Evolutionary conservation across 371 early-diverging fungal species (phyloP).

Genomic region (Mucor indicus): DNA sequence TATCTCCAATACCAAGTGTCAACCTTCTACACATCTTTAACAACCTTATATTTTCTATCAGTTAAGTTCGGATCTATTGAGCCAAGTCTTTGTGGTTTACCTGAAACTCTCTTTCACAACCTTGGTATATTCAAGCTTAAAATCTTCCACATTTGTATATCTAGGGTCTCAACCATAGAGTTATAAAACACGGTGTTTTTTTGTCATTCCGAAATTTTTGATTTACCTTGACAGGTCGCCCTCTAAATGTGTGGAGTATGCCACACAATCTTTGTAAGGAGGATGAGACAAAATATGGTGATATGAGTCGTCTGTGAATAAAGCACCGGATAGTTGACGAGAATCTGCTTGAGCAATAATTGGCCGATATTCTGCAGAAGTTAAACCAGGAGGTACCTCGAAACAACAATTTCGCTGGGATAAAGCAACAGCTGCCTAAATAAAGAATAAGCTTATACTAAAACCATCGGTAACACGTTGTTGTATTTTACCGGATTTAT

Average conservation of each 20-base stretch:
- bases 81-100: conserved; percentile 20
- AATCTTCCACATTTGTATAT: conserved; percentile 74
- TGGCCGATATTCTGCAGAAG: conserved; percentile 76
- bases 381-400: conserved; percentile 67
- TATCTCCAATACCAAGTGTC: conserved; percentile 92
- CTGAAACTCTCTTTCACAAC: conserved; percentile 75
- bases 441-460: too few relatives aligned
- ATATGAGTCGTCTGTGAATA: conserved; percentile 65
- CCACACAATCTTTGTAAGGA: conserved; percentile 92
- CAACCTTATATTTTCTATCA: conserved; percentile 36
- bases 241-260: conserved; percentile 70
- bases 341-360: conserved; percentile 81
- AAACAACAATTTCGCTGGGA: conserved; percentile 86
- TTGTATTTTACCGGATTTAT: conserved; percentile 72
- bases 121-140: conserved; percentile 71
- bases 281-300: conserved; percentile 91
- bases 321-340: conserved; percentile 54
- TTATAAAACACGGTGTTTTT: too few relatives aligned
- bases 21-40: conserved; percentile 70
- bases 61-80: background rate
- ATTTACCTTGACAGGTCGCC: conserved; percentile 75
- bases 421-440: conserved; percentile 75
- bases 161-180: conserved; percentile 40
- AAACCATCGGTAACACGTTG: too few relatives aligned
- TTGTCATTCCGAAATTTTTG: background rate